phyloP scores from a whole-genome alignment of 441 rosid species.

The Isatis lusitanica region DNA sequence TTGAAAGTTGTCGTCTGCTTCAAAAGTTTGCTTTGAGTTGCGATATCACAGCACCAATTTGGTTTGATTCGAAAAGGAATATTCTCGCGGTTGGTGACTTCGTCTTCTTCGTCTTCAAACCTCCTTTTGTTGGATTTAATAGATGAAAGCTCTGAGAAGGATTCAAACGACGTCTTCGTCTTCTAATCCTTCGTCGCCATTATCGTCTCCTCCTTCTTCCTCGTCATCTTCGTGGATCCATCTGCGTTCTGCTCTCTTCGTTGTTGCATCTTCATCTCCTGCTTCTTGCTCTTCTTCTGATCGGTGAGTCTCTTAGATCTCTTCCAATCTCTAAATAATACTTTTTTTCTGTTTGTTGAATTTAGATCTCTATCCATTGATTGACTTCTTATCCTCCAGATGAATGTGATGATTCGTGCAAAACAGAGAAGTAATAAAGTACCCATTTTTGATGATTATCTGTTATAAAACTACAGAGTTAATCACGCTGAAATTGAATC shows the following conservation, averaged over 20 bases:
- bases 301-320: slow-evolving; percentile 62
- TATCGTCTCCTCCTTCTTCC: slow-evolving; percentile 57
- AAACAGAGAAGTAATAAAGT: background rate
- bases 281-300: slow-evolving; percentile 79
- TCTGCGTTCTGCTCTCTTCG: slow-evolving; percentile 84
- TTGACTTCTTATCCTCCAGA: slow-evolving; percentile 14
- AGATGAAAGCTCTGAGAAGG: slow-evolving; percentile 91
- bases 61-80: no score
- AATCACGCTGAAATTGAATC: background rate
- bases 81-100: no score
- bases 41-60: no score
- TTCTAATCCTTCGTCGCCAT: slow-evolving; percentile 67
- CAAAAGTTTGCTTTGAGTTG: background rate
- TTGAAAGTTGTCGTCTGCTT: background rate
- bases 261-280: slow-evolving; percentile 86
- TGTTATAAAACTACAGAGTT: background rate
- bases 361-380: slow-evolving; percentile 2
- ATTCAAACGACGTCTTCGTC: slow-evolving; percentile 85
- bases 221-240: slow-evolving; percentile 84
- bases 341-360: background rate
- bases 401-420: slow-evolving; percentile 3
- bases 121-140: slow-evolving; percentile 9
- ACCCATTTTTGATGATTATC: no score
- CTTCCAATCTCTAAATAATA: background rate
- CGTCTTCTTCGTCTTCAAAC: no score